Percentiles rank a stretch among this genome's conserved stretches.
phyloP scores from a whole-genome alignment of 345 rosid genomes.

The Orychophragmus violaceus region DNA sequence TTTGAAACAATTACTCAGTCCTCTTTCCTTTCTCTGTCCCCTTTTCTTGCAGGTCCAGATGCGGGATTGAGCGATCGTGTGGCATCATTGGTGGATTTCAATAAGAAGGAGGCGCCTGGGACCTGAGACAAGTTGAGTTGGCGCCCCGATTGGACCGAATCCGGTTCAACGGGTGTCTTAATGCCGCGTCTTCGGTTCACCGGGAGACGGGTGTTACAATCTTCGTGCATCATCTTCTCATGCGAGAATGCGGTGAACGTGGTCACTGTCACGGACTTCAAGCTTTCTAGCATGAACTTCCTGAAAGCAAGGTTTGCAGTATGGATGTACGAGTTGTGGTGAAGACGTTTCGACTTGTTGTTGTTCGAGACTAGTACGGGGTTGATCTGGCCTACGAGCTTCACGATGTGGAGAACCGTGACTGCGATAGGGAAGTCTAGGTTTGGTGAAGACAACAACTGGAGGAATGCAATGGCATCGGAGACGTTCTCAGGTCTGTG shows the following conservation, averaged over 20 bases:
- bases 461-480: constrained; percentile 20
- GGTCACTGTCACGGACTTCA: not conserved
- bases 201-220: too few species aligned
- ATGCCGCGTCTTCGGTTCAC: too few species aligned
- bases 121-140: too few species aligned
- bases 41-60: too few species aligned
- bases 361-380: constrained; percentile 41
- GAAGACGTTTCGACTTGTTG: not conserved
- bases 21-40: too few species aligned
- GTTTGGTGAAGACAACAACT: constrained; percentile 13
- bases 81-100: too few species aligned
- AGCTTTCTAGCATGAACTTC: not conserved
- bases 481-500: constrained; percentile 33
- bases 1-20: too few species aligned
- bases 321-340: not conserved
- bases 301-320: not conserved
- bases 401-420: constrained; percentile 40
- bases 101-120: too few species aligned
- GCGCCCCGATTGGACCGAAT: too few species aligned
- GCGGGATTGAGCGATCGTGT: too few species aligned
- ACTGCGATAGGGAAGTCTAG: constrained; percentile 27
- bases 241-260: not conserved
- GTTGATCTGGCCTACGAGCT: constrained; percentile 35
- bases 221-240: constrained; percentile 9
- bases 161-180: too few species aligned